Conservation (phyloP, 2,329 filamentous ascomycete species). For the Pseudogymnoascus sp. region DNA sequence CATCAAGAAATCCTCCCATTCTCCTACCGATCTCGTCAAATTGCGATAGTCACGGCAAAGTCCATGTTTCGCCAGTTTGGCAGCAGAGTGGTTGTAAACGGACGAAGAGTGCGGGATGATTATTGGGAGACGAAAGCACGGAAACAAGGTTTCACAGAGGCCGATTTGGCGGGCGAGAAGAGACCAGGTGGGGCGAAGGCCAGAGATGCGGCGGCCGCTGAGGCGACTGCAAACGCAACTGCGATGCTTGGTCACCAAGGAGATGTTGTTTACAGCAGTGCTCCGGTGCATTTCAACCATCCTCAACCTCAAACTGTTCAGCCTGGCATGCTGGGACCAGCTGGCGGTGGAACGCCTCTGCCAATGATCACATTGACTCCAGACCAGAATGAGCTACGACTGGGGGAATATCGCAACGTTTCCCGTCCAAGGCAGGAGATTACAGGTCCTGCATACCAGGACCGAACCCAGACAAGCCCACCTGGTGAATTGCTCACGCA, state of each 20-base stretch:
- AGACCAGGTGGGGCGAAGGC: conserved; percentile 85
- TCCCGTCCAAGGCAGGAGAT: conserved; percentile 85
- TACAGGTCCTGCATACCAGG: conserved; percentile 78
- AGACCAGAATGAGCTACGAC: conserved; percentile 67
- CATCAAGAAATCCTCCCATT: conserved; percentile 92
- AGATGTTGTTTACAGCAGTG: conserved; percentile 82
- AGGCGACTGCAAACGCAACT: conserved; percentile 49
- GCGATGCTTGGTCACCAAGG: conserved; percentile 56
- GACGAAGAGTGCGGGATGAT: conserved; percentile 86
- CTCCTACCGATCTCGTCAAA: conserved; percentile 95
- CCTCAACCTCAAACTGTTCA: conserved; percentile 63
- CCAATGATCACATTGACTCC: conserved; percentile 77
- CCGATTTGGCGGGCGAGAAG: conserved; percentile 92
- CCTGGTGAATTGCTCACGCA: conserved; percentile 76
- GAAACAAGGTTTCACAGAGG: conserved; percentile 97
- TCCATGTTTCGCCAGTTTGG: conserved; percentile 99
- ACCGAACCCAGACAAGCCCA: conserved; percentile 69
- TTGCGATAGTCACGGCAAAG: conserved; percentile 92
- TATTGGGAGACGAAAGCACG: conserved; percentile 98
- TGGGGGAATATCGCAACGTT: conserved; percentile 75
- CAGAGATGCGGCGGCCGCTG: conserved; percentile 68
- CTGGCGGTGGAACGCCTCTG: conserved; percentile 62
- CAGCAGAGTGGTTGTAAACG: conserved; percentile 83
- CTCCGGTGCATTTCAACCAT: conserved; percentile 51
- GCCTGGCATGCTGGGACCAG: conserved; percentile 60